Evolutionary conservation across 192 early-diverging fungal species (phyloP).

Genomic region (Coemansia sp.): DNA sequence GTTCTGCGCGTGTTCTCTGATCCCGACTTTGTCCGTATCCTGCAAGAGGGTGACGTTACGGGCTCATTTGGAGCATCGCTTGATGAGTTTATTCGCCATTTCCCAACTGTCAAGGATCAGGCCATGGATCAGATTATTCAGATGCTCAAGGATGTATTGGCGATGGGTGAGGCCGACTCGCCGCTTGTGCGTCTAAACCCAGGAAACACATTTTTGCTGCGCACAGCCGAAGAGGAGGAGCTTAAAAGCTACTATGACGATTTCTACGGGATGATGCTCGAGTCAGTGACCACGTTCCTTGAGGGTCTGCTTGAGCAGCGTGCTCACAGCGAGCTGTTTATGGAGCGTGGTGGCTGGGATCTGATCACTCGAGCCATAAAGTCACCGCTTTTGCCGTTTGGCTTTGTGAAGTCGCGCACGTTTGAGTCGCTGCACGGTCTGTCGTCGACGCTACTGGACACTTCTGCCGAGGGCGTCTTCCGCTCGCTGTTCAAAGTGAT

Average conservation of each 20-base stretch:
- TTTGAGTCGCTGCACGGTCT: slow-evolving; percentile 48
- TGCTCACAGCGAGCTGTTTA: slow-evolving; percentile 39
- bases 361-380: slow-evolving; percentile 38
- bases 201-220: slow-evolving; percentile 44
- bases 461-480: slow-evolving; percentile 43
- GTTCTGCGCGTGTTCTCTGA: too few relatives aligned
- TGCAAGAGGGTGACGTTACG: slow-evolving; percentile 82
- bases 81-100: slow-evolving; percentile 96
- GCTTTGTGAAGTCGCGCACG: slow-evolving; percentile 51
- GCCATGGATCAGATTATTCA: slow-evolving; percentile 67
- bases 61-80: slow-evolving; percentile 79
- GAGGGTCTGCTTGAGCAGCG: slow-evolving; percentile 52
- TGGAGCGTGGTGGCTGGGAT: slow-evolving; percentile 50
- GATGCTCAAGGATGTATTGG: slow-evolving; percentile 66
- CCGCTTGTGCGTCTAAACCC: slow-evolving; percentile 30
- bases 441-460: slow-evolving; percentile 46
- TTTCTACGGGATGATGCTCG: slow-evolving; percentile 56
- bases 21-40: slow-evolving; percentile 68
- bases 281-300: slow-evolving; percentile 52
- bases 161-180: slow-evolving; percentile 56
- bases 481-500: slow-evolving; percentile 35
- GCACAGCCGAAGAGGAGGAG: slow-evolving; percentile 39
- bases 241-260: slow-evolving; percentile 56
- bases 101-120: slow-evolving; percentile 75
- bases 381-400: slow-evolving; percentile 50